Percentiles rank a stretch among this genome's conserved stretches.
These are phyloP conservation scores for Saccharum officinarum DNA, from an alignment of 176 grass and related monocot genomes.

Conservation along the genomic window DNA sequence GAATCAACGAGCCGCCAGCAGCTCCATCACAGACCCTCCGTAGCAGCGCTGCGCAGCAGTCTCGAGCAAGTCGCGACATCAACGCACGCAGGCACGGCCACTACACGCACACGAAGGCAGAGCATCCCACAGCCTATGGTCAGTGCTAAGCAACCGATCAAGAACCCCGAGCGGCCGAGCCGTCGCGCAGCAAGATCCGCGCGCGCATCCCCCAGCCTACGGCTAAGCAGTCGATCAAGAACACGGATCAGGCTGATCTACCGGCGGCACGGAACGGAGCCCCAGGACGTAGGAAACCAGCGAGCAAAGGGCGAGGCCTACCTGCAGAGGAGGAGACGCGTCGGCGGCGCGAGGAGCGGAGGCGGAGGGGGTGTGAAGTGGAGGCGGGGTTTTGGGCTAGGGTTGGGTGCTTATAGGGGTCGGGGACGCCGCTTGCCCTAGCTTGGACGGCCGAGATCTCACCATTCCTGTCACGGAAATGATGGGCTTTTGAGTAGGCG, in stretches of 20 bases:
- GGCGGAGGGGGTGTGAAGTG: not conserved
- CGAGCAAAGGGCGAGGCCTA: not conserved
- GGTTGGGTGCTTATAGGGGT: slow-evolving; percentile 15
- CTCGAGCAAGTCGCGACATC: not conserved
- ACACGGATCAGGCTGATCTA: not conserved
- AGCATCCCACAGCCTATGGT: not conserved
- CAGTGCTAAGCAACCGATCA: not conserved
- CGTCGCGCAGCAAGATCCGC: not conserved
- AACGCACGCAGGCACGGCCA: not conserved
- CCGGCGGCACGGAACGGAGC: not conserved
- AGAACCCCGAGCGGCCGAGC: not conserved
- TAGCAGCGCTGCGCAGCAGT: not conserved
- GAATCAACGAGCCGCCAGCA: not conserved
- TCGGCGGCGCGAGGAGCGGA: slow-evolving; percentile 6
- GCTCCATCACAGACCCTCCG: not conserved
- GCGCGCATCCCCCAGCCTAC: not conserved
- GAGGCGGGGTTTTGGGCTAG: not conserved
- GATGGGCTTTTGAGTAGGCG: not conserved
- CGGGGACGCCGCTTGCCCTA: not conserved
- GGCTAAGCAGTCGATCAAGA: not conserved
- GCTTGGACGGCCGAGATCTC: not conserved
- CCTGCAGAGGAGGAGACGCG: not conserved
- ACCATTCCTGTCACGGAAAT: not conserved
- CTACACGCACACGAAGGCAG: not conserved
- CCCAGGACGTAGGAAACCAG: not conserved